Evolutionary conservation across 306 rosid genomes (phyloP).

Genomic region (Cicer cuneatum): DNA sequence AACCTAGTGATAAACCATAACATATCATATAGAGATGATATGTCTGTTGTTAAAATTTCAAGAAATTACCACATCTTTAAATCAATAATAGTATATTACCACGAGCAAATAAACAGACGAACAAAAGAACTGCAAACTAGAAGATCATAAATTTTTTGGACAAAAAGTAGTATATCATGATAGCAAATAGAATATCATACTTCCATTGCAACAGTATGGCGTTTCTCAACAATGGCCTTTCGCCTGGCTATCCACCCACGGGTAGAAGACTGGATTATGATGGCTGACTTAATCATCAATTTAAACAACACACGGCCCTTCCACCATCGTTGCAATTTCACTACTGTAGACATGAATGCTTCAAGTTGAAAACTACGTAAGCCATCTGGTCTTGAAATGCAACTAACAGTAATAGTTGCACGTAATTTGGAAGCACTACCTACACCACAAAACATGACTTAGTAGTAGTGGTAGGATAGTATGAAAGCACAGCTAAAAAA

Average conservation of each 20-base stretch:
- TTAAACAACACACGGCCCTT: conserved; percentile 59
- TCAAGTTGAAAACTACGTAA: conserved; percentile 57
- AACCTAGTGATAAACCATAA: conserved; percentile 1
- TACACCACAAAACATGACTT: conserved; percentile 38
- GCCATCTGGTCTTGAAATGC: conserved; percentile 46
- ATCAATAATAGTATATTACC: conserved; percentile 9
- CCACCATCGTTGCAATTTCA: conserved; percentile 93
- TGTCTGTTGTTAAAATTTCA: background rate
- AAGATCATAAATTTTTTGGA: background rate
- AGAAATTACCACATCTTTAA: background rate
- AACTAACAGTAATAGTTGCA: conserved; percentile 32
- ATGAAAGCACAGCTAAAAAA: conserved; percentile 6
- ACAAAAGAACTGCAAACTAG: background rate
- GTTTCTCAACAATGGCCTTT: conserved; percentile 56
- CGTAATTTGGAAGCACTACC: conserved; percentile 54
- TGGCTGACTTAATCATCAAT: conserved; percentile 55
- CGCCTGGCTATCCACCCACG: conserved; percentile 76
- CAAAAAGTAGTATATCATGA: background rate
- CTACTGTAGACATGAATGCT: conserved; percentile 55
- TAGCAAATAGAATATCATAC: conserved; percentile 55
- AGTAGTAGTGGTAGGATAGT: conserved; percentile 1
- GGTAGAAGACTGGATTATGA: conserved; percentile 67
- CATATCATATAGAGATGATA: background rate
- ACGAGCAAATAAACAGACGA: background rate
- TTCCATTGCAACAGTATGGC: conserved; percentile 54